These are phyloP conservation scores for Botryotinia convoluta DNA, from an alignment of 2,329 filamentous ascomycete species.

Conservation along the genomic window DNA sequence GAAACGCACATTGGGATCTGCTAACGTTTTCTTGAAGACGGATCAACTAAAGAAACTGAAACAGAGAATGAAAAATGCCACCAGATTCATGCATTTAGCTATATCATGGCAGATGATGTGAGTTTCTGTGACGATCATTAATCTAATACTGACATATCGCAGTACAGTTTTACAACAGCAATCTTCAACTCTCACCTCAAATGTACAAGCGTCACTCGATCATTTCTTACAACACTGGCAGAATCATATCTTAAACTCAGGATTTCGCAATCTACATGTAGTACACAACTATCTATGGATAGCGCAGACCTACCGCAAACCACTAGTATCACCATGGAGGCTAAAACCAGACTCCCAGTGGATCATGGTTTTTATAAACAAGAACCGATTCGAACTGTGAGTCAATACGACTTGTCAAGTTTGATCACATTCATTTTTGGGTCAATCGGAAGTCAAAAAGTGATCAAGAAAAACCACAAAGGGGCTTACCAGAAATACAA, in stretches of 20 bases:
- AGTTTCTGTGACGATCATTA: no score
- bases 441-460: background rate
- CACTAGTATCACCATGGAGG: background rate
- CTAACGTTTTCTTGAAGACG: slow-evolving; percentile 19
- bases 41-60: slow-evolving; percentile 23
- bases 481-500: background rate
- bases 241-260: background rate
- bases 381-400: no score
- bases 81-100: slow-evolving; percentile 14
- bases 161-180: slow-evolving; percentile 2
- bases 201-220: background rate
- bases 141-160: background rate
- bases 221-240: background rate
- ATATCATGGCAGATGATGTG: slow-evolving; percentile 23
- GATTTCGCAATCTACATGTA: background rate
- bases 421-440: background rate
- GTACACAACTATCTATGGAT: background rate
- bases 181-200: no score
- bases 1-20: slow-evolving; percentile 19
- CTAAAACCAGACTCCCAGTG: no score
- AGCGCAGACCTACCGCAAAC: background rate
- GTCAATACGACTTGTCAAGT: background rate
- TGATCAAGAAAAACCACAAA: background rate
- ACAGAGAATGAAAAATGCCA: slow-evolving; percentile 20
- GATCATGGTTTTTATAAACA: no score